Percentiles rank a stretch among this genome's conserved stretches.
These are phyloP conservation scores for Obba rivulosa DNA, from an alignment of 768 basidiomycete species.

Conservation along the genomic window DNA sequence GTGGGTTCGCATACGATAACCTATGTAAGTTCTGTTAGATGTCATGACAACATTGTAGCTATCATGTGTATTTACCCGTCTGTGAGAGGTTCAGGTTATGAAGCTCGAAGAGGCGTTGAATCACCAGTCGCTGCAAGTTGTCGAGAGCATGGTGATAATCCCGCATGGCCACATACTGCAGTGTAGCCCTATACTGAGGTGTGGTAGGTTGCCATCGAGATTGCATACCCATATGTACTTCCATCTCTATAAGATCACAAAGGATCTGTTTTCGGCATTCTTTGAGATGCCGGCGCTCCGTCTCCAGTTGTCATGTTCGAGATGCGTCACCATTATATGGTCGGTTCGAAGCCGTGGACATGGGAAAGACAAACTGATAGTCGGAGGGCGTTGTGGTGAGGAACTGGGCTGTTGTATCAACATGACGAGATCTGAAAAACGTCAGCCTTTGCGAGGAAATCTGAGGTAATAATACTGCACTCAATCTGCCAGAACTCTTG, in stretches of 20 bases:
- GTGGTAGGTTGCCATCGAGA: slow-evolving; percentile 21
- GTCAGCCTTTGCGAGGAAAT: background rate
- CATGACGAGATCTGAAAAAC: background rate
- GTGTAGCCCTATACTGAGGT: slow-evolving; percentile 16
- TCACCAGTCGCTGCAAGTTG: slow-evolving; percentile 27
- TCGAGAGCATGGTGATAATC: slow-evolving; percentile 27
- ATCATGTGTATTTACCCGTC: slow-evolving; percentile 24
- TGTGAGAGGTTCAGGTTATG: slow-evolving; percentile 30
- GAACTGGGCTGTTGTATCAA: background rate
- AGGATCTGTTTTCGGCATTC: slow-evolving; percentile 12
- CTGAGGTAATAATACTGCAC: slow-evolving; percentile 2
- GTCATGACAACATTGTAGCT: background rate
- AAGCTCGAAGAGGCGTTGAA: slow-evolving; percentile 33
- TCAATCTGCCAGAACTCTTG: slow-evolving; percentile 11
- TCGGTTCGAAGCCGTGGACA: background rate
- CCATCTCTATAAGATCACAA: slow-evolving; percentile 13
- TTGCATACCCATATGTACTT: slow-evolving; percentile 22
- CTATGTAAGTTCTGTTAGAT: slow-evolving; percentile 6
- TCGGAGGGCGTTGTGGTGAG: background rate
- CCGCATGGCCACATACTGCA: slow-evolving; percentile 11
- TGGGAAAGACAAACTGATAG: background rate
- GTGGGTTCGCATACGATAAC: slow-evolving; percentile 24
- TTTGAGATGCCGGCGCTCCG: slow-evolving; percentile 10
- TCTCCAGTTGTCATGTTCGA: slow-evolving; percentile 19
- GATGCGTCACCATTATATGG: background rate